These are phyloP conservation scores for Chloridella minuta DNA, from an alignment of 352 stramenopile species.

Conservation along the genomic window DNA sequence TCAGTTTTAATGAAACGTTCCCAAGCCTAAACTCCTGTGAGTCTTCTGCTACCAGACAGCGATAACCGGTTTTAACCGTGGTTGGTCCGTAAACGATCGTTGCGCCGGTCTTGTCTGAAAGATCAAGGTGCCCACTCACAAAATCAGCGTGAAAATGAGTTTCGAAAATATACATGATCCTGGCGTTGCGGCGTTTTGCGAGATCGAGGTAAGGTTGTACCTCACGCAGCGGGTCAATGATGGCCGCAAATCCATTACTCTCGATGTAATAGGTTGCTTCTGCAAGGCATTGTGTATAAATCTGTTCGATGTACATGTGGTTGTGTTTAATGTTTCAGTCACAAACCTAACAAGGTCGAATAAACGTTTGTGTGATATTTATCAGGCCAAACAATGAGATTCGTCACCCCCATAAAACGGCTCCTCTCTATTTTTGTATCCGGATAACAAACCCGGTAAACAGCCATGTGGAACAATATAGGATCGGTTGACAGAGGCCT, in stretches of 20 bases:
- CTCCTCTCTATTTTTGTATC: no score
- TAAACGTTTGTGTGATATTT: no score
- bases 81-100: not conserved
- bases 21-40: not conserved
- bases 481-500: no score
- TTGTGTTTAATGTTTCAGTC: no score
- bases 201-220: not conserved
- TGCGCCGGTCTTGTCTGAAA: not conserved
- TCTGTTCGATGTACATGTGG: not conserved
- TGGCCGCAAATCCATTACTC: not conserved
- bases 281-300: not conserved
- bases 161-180: not conserved
- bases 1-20: not conserved
- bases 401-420: no score
- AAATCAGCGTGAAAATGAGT: not conserved
- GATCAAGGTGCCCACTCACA: not conserved
- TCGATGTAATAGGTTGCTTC: not conserved
- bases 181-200: not conserved
- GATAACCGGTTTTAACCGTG: not conserved
- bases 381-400: no score
- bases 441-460: no score
- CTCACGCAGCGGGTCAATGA: not conserved
- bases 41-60: not conserved
- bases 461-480: no score
- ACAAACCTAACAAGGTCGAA: no score